phyloP scores from a whole-genome alignment of 139 green algal species.

The Chlamydomonas incerta region DNA sequence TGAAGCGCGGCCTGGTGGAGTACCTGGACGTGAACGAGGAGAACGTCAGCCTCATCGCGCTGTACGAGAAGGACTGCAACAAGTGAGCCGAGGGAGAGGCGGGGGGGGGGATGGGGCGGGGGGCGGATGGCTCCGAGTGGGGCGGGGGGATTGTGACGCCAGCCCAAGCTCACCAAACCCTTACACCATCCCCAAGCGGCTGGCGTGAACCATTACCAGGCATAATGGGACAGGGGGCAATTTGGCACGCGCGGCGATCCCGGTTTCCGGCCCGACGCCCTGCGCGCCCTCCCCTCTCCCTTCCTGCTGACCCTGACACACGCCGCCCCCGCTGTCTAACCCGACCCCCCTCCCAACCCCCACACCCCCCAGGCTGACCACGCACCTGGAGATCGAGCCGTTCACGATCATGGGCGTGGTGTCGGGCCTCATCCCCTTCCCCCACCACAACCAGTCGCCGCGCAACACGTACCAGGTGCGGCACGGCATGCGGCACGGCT shows the following conservation, averaged over 20 bases:
- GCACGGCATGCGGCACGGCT: not conserved
- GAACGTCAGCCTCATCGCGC: conserved; percentile 92
- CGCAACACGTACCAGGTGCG: conserved; percentile 98
- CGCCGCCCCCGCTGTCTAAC: too few species aligned
- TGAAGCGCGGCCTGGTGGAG: conserved; percentile 92
- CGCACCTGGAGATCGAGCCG: conserved; percentile 98
- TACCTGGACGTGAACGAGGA: conserved; percentile 99
- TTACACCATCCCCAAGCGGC: too few species aligned
- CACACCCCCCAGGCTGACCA: conserved; percentile 65
- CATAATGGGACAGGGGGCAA: too few species aligned
- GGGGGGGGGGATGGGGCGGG: too few species aligned
- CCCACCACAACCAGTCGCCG: conserved; percentile 99
- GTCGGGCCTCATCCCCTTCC: conserved; percentile 97
- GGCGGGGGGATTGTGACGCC: too few species aligned
- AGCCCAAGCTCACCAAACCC: not conserved
- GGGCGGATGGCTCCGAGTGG: too few species aligned
- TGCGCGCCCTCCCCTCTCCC: too few species aligned
- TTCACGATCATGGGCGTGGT: conserved; percentile 99
- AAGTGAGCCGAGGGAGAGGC: not conserved
- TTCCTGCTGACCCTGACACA: too few species aligned
- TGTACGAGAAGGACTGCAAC: conserved; percentile 84
- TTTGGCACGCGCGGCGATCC: too few species aligned
- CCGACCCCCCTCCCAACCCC: too few species aligned
- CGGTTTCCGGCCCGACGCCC: too few species aligned
- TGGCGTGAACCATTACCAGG: too few species aligned